A percentile compares a stretch with the other conserved stretches of the same genome.
phyloP scores from a whole-genome alignment of 495 filamentous ascomycete species.

The Cryomyces minteri region DNA sequence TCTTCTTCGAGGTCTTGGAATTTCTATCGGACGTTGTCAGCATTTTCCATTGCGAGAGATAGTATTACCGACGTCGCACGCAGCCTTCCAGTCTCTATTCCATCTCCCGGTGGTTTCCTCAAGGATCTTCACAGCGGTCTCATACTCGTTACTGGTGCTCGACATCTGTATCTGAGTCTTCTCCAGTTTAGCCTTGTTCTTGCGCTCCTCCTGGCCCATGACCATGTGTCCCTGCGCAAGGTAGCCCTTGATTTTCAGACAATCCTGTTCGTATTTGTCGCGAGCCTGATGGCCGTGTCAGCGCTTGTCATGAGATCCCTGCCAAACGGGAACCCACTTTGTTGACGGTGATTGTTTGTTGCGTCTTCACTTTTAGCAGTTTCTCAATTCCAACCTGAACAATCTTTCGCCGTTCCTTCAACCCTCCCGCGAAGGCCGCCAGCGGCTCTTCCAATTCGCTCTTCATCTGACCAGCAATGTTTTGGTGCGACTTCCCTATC shows the following conservation, averaged over 20 bases:
- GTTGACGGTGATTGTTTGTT: conserved; percentile 80
- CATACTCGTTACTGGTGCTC: conserved; percentile 80
- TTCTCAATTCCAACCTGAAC: conserved; percentile 87
- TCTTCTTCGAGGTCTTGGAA: conserved; percentile 99
- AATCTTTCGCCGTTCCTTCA: conserved; percentile 93
- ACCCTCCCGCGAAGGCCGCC: conserved; percentile 73
- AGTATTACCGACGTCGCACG: conserved; percentile 50
- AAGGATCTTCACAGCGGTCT: conserved; percentile 76
- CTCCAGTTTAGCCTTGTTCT: conserved; percentile 97
- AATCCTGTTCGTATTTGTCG: conserved; percentile 93
- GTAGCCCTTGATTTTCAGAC: conserved; percentile 94
- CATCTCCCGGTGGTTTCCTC: conserved; percentile 91
- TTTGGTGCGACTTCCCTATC: conserved; percentile 83
- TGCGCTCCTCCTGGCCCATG: conserved; percentile 97
- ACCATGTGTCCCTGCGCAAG: conserved; percentile 99
- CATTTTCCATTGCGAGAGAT: neutral
- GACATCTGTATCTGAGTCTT: conserved; percentile 95
- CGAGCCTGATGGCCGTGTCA: conserved; percentile 38
- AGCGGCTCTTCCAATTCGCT: conserved; percentile 92
- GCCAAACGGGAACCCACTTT: conserved; percentile 34
- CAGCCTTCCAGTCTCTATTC: conserved; percentile 96
- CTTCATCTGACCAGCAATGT: conserved; percentile 85
- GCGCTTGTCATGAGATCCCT: conserved; percentile 3
- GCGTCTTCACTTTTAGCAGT: conserved; percentile 75
- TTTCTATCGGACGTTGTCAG: conserved; percentile 37